These are phyloP conservation scores for Penicillium sp. DNA, from an alignment of 2,329 filamentous ascomycete species.

Conservation along the genomic window DNA sequence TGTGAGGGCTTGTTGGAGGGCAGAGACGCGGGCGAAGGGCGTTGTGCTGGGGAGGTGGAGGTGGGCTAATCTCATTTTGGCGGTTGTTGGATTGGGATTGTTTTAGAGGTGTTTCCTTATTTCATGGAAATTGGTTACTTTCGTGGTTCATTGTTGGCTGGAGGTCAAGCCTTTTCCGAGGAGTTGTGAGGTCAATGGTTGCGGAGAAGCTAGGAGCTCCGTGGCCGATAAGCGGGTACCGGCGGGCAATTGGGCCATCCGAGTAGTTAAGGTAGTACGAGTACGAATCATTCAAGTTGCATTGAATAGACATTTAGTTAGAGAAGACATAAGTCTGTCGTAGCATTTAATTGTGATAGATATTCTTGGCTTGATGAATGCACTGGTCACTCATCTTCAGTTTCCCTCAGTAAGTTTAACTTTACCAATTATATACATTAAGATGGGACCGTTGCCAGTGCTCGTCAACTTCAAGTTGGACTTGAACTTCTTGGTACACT, in stretches of 20 bases:
- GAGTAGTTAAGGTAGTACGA: no score
- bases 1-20: constrained; percentile 62
- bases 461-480: no score
- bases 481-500: no score
- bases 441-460: no score
- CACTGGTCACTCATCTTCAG: no score
- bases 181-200: constrained; percentile 22
- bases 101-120: neutral
- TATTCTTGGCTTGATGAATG: no score
- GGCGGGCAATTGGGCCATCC: neutral
- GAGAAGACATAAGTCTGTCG: no score
- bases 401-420: no score
- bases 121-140: neutral
- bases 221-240: constrained; percentile 1
- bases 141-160: constrained; percentile 7
- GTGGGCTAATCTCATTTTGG: constrained; percentile 61
- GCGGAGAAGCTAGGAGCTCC: constrained; percentile 29
- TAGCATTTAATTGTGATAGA: no score
- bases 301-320: no score
- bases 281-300: no score
- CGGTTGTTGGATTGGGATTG: neutral
- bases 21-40: constrained; percentile 59
- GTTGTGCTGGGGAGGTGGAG: constrained; percentile 61
- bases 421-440: no score
- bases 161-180: constrained; percentile 21